Base-by-base conservation (phyloP, 1,284 basidiomycete species). In the Entoloma clypeatum region DNA sequence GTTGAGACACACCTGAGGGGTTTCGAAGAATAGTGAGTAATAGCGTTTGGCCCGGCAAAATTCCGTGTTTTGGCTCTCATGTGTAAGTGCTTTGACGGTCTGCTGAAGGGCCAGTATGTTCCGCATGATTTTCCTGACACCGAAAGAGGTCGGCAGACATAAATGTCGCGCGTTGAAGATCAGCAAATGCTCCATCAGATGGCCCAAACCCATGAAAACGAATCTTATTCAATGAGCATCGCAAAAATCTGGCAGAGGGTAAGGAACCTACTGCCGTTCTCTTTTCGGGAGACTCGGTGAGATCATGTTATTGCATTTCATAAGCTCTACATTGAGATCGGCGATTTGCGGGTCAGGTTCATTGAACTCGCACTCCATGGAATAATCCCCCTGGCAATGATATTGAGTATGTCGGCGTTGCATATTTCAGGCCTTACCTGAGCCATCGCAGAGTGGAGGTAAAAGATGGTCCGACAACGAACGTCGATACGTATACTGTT, bases 81-180 rank as follows among this genome's bases (percentile, higher is more conserved):
- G 68, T 3, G 79, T 75, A 39, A 94, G 77, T 7, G 85, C 83
- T 57, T 92, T 91, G 52, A 97, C 75, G 53, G 90, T 88, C 60
- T 99, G 95, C 60, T 96, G 93, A 17, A 99, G 72, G 9, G 94
- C 89, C 17, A 93, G 71, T 32, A 97, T 86, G 62, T 97, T 96
- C 30, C 93, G 80, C 53, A 83, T 67, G 60, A 98, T 87, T 67
- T 97, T 97, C 56, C 82, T 80, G 48, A 93, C 79, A 1, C 95
- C 95, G 41, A 82, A 77, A 0, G 68, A 60, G 53, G 93, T 98
- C 9, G 84, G 81, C 10, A 75, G 61, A 17, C 77, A 79, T 44
- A 99, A 75, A 43, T 78, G 67, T 16, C 80, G 78, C 19, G 90
- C 89, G 46, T 85, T 80, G 8, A 73, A 71, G 45, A 98, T 81